Evolutionary conservation across 805 yeast species (phyloP).

Genomic region (Lipomyces lipofer): DNA sequence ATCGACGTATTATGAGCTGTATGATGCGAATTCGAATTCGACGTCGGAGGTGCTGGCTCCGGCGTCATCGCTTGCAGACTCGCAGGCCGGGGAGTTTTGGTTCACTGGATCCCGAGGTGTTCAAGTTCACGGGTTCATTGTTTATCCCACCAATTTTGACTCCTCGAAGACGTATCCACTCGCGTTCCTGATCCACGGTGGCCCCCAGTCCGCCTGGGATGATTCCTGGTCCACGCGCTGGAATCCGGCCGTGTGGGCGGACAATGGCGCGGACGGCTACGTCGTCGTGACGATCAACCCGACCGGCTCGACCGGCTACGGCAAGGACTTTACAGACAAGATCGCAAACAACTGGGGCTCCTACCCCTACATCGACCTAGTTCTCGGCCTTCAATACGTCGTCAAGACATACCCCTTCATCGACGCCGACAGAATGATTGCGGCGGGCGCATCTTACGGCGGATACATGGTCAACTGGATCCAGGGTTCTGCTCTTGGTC

Average conservation of each 20-base stretch:
- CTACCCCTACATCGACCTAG: conserved; percentile 35
- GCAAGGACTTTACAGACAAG: conserved; percentile 34
- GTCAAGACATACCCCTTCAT: conserved; percentile 23
- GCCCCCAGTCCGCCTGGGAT: conserved; percentile 36
- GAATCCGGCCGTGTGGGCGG: conserved; percentile 37
- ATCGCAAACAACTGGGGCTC: conserved; percentile 36
- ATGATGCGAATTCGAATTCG: conserved; percentile 10
- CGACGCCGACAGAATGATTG: conserved; percentile 32
- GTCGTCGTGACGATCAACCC: conserved; percentile 35
- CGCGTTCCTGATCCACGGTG: conserved; percentile 36
- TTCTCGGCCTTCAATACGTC: conserved; percentile 31
- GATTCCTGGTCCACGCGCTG: conserved; percentile 35
- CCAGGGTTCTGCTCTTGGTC: conserved; percentile 35
- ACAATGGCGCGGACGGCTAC: conserved; percentile 32
- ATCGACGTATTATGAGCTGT: conserved; percentile 26
- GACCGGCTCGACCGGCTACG: conserved; percentile 37
- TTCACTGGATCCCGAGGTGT: conserved; percentile 32
- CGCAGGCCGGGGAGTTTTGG: conserved; percentile 33
- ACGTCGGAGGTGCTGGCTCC: conserved; percentile 20
- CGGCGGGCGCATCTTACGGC: conserved; percentile 37
- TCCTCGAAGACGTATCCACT: conserved; percentile 32
- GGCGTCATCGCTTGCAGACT: conserved; percentile 8
- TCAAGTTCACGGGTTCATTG: conserved; percentile 33
- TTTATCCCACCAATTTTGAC: conserved; percentile 31
- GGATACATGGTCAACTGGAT: conserved; percentile 38